These are phyloP conservation scores for Aspergillus haitiensis DNA, from an alignment of 495 filamentous ascomycete species.

Conservation along the genomic window DNA sequence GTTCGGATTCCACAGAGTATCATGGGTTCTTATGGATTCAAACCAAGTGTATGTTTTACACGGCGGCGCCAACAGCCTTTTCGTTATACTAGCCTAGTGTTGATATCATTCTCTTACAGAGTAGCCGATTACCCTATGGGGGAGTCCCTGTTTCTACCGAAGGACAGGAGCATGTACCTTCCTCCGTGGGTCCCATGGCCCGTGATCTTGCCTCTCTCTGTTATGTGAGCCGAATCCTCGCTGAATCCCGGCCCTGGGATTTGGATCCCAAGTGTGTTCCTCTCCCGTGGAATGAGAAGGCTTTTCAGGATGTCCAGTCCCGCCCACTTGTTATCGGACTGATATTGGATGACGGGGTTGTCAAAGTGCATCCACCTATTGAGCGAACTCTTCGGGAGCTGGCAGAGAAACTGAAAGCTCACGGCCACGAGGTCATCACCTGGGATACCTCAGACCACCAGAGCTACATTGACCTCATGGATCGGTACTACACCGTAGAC, in stretches of 20 bases:
- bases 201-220: slow-evolving; percentile 43
- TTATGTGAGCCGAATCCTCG: slow-evolving; percentile 42
- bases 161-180: slow-evolving; percentile 56
- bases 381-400: slow-evolving; percentile 42
- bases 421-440: slow-evolving; percentile 49
- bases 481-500: slow-evolving; percentile 53
- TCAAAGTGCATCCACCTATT: slow-evolving; percentile 52
- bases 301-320: slow-evolving; percentile 41
- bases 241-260: slow-evolving; percentile 43
- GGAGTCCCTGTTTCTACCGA: slow-evolving; percentile 51
- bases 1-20: slow-evolving; percentile 57
- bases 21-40: slow-evolving; percentile 56
- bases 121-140: slow-evolving; percentile 46
- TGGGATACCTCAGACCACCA: slow-evolving; percentile 49
- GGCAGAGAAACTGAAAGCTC: slow-evolving; percentile 32
- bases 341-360: slow-evolving; percentile 51
- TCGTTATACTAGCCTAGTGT: too few species aligned
- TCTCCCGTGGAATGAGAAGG: slow-evolving; percentile 45
- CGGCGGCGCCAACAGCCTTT: too few species aligned
- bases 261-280: slow-evolving; percentile 49
- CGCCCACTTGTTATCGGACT: slow-evolving; percentile 49
- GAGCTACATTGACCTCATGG: slow-evolving; percentile 50
- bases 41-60: slow-evolving; percentile 48
- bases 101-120: slow-evolving; percentile 26
- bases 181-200: slow-evolving; percentile 52